phyloP scores from a whole-genome alignment of 495 filamentous ascomycete species.

The Entonaema liquescens region DNA sequence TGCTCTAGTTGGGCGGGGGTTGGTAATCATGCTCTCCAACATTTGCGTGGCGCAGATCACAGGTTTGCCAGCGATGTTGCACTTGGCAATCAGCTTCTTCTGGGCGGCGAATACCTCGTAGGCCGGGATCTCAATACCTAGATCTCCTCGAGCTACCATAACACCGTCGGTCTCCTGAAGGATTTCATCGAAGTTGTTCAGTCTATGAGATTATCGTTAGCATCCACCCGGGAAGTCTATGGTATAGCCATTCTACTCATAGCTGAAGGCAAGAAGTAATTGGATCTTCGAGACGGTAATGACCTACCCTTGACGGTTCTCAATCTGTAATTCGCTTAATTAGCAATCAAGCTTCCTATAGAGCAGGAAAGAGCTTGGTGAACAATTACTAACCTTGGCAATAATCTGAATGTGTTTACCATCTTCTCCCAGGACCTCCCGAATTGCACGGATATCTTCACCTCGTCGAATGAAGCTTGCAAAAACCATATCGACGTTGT shows the following conservation, averaged over 20 bases:
- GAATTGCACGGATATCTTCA: conserved; percentile 90
- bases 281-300: background rate
- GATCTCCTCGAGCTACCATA: conserved; percentile 98
- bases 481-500: conserved; percentile 98
- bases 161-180: conserved; percentile 96
- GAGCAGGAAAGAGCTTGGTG: background rate
- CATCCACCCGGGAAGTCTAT: background rate
- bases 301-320: conserved; percentile 88
- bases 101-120: conserved; percentile 98
- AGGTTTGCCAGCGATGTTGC: conserved; percentile 98
- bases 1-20: conserved; percentile 95
- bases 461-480: conserved; percentile 97
- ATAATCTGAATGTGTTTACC: conserved; percentile 98
- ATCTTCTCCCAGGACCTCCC: conserved; percentile 88
- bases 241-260: background rate
- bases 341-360: background rate
- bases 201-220: conserved; percentile 27
- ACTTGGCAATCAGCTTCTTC: conserved; percentile 99
- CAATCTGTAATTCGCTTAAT: conserved; percentile 64
- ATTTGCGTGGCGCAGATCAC: conserved; percentile 84
- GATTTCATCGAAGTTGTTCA: conserved; percentile 99
- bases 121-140: conserved; percentile 98
- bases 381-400: conserved; percentile 66
- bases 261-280: background rate
- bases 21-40: conserved; percentile 99